Base-by-base conservation (phyloP, 768 basidiomycete genomes). In the Serendipita sp. region DNA sequence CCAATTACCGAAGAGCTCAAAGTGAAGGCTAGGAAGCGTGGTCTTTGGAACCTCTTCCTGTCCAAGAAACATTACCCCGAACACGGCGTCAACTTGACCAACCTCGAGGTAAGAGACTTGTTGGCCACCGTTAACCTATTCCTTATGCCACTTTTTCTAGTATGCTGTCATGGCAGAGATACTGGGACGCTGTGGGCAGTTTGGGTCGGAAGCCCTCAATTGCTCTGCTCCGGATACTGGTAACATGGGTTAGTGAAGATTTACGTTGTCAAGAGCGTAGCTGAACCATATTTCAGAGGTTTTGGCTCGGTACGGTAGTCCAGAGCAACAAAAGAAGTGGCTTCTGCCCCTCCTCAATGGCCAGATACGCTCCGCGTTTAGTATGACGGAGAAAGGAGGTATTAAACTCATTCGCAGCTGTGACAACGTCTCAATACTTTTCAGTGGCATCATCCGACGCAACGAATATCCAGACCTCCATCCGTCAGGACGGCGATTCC, bases 81-180 rank as follows among this genome's bases (percentile, higher is more conserved):
- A 67, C 80, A 83, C 69, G 95, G 95, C 43, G 86, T 92, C 3
- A 85, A 86, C n/a, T 77, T 98, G 66, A 85, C 85, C 16, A 98
- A 97, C 73, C 78, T 99, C 50, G 96, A 99, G 80, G 92, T 92
- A 66, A 48, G 78, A 45, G 9, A 2, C 20, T 4, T 20, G 53
- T 38, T 34, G 31, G 34, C 16, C 24, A 61, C 11, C 17, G 42
- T 0, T 14, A 31, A 30, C 34, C 16, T 56, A 45, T 53, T 16
- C 22, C 45, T 11, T 42, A 50, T 65, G 31, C 53, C 14, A 42
- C 48, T 38, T 53, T 3, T 64, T 62, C 20, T 66, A 94, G 91
- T 98, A 99, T 71, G 91, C 89, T 42, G 87, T 97, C 30, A 96
- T 97, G 85, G 93, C 93, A n/a, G 95, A 96, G 73, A 74, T 96